A percentile compares a stretch with the other conserved stretches of the same genome.
Evolutionary conservation across 176 grass and related monocot species (phyloP).

Genomic region (Juncus inflexus): DNA sequence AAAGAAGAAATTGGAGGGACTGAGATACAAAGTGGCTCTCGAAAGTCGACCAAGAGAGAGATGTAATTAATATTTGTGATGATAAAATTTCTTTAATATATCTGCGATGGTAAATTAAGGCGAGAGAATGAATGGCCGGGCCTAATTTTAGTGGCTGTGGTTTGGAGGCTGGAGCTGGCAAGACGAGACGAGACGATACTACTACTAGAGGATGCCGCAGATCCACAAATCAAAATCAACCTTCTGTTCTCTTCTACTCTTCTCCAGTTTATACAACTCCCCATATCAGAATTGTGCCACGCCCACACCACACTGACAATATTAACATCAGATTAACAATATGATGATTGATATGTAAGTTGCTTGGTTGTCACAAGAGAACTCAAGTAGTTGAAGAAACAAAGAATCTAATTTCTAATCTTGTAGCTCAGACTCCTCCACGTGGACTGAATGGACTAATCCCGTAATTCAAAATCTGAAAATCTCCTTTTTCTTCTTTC

Average conservation of each 20-base stretch:
- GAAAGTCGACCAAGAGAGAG: background rate
- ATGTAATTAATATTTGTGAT: conserved; percentile 15
- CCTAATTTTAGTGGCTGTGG: background rate
- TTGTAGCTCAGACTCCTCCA: too few species aligned
- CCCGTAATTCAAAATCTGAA: too few species aligned
- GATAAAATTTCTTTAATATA: background rate
- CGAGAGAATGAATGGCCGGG: background rate
- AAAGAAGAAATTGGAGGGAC: background rate
- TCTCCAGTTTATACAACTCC: conserved; percentile 3
- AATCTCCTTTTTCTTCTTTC: too few species aligned
- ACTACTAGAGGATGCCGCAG: background rate
- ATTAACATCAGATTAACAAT: too few species aligned
- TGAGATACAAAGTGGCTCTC: background rate
- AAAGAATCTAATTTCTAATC: too few species aligned
- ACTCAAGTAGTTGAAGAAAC: too few species aligned
- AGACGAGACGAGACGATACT: background rate
- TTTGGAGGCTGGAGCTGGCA: background rate
- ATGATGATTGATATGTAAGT: too few species aligned
- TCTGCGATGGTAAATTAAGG: background rate
- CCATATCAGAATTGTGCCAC: too few species aligned
- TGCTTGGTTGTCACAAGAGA: too few species aligned
- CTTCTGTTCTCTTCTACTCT: background rate
- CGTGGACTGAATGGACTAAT: too few species aligned
- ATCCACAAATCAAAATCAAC: background rate
- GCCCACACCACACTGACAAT: too few species aligned